These are phyloP conservation scores for Picocystis salinarum DNA, from an alignment of 139 green algal genomes.

Conservation along the genomic window DNA sequence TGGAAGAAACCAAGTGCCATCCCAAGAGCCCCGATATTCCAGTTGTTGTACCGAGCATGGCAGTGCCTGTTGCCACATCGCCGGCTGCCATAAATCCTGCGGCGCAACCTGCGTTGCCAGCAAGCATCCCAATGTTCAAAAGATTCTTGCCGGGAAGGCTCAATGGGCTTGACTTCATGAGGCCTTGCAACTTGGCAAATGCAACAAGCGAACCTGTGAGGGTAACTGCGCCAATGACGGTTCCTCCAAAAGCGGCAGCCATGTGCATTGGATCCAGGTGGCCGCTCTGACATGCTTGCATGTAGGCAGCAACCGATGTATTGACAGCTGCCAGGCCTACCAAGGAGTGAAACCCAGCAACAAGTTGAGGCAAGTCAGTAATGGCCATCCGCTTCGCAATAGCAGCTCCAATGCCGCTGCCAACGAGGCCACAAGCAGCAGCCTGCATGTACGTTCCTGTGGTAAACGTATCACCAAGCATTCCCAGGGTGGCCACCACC, in stretches of 20 bases:
- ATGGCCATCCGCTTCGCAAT: constrained; percentile 42
- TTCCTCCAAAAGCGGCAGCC: constrained; percentile 45
- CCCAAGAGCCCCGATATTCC: constrained; percentile 45
- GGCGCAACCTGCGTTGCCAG: neutral
- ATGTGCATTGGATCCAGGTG: constrained; percentile 37
- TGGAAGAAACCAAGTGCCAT: constrained; percentile 61
- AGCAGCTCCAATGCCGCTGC: constrained; percentile 23
- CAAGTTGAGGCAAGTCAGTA: constrained; percentile 56
- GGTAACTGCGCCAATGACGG: constrained; percentile 67
- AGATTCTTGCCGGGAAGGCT: constrained; percentile 55
- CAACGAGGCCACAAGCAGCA: constrained; percentile 12
- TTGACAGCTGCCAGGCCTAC: constrained; percentile 14
- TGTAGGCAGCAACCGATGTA: neutral
- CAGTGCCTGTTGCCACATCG: constrained; percentile 8
- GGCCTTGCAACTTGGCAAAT: constrained; percentile 74
- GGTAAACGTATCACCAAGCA: constrained; percentile 11
- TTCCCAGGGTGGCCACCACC: constrained; percentile 45
- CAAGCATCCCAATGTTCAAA: constrained; percentile 38
- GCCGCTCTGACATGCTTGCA: constrained; percentile 6
- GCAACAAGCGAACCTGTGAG: constrained; percentile 63
- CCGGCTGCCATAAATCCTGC: constrained; percentile 27
- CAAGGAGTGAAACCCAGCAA: constrained; percentile 80
- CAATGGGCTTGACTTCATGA: constrained; percentile 38
- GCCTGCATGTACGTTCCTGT: constrained; percentile 2
- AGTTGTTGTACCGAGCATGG: constrained; percentile 22